Percentiles rank a stretch among this genome's conserved stretches.
Evolutionary conservation across 768 basidiomycete species (phyloP).

Genomic region (Termitomyces sp.): DNA sequence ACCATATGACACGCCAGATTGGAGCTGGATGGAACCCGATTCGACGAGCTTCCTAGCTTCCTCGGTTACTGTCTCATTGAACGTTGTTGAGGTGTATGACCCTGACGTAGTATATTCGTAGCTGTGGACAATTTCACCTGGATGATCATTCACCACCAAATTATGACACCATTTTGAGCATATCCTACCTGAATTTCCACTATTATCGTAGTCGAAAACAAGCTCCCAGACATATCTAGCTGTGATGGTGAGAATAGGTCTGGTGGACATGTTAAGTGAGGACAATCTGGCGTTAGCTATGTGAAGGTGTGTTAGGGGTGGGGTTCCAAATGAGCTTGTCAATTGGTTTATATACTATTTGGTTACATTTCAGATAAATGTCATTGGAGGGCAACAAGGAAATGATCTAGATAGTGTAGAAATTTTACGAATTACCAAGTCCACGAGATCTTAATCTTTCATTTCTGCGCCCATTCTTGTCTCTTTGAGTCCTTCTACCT

Average conservation of each 20-base stretch:
- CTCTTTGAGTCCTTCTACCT: too few species aligned
- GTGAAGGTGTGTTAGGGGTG: neutral
- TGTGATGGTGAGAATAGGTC: neutral
- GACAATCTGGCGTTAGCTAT: neutral
- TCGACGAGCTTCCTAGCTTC: neutral
- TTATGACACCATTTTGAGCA: neutral
- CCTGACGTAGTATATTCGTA: neutral
- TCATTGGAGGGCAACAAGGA: neutral
- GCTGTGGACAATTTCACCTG: neutral
- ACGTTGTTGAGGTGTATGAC: neutral
- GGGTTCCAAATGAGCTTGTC: neutral
- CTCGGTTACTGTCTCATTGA: neutral
- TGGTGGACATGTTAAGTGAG: neutral
- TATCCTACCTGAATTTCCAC: neutral
- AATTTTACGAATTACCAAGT: neutral
- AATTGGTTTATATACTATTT: neutral
- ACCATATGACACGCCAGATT: constrained; percentile 2
- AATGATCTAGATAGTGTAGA: neutral
- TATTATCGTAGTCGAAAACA: constrained; percentile 4
- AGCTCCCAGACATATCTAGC: neutral
- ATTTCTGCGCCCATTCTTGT: too few species aligned
- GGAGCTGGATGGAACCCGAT: neutral
- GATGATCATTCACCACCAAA: neutral
- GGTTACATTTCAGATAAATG: neutral
- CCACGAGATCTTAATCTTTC: too few species aligned